Conservation (phyloP, 78 protist genomes). For the Dictyostelium brefeldianum region DNA sequence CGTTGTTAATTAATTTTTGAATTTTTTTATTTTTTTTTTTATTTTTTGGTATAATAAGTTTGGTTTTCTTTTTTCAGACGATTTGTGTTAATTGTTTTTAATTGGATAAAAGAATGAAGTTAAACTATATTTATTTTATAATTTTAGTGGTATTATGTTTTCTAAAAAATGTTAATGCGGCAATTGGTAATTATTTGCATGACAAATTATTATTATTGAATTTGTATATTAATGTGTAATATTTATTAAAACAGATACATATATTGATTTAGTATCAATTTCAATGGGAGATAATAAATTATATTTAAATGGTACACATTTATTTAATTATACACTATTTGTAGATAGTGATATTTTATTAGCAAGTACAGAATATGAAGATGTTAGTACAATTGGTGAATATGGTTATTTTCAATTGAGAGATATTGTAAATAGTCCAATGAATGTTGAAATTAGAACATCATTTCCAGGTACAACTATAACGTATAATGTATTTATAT, state of each 20-base stretch:
- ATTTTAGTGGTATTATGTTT: no score
- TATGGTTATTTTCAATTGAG: conserved; percentile 2
- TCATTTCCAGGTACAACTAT: no score
- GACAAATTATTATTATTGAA: not conserved
- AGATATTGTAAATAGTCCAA: not conserved
- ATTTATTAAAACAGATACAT: not conserved
- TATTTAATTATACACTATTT: not conserved
- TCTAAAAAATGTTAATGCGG: no score
- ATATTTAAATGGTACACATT: not conserved
- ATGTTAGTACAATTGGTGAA: not conserved
- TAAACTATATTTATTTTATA: not conserved
- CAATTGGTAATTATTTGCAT: no score
- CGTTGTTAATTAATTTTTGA: no score
- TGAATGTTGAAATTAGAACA: not conserved
- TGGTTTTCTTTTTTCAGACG: no score
- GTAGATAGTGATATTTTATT: no score
- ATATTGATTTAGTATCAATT: not conserved
- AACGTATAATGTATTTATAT: not conserved
- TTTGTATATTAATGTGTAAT: not conserved
- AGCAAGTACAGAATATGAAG: not conserved
- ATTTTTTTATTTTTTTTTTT: no score
- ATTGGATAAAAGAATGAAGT: not conserved
- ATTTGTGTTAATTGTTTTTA: no score
- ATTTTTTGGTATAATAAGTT: no score
- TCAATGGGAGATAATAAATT: not conserved